These are phyloP conservation scores for Metarhizium rileyi DNA, from an alignment of 2,329 filamentous ascomycete species.

Conservation along the genomic window DNA sequence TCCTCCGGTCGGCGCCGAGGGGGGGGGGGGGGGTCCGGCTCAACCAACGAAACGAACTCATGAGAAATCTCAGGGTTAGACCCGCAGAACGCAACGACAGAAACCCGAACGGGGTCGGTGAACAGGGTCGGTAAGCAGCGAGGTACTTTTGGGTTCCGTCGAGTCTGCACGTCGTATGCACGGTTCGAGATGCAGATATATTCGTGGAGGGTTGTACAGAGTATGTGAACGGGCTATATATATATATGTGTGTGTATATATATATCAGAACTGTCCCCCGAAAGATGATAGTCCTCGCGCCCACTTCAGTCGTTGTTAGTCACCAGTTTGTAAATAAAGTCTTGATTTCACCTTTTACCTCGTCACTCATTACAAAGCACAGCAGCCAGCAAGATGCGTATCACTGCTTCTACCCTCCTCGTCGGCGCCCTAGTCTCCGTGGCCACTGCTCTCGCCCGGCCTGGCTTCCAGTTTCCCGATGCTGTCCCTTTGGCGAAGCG, in stretches of 20 bases:
- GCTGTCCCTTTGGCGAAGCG: constrained; percentile 28
- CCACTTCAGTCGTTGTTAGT: background rate
- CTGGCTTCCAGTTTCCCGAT: constrained; percentile 18
- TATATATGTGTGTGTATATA: no score
- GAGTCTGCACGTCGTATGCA: background rate
- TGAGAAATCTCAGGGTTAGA: no score
- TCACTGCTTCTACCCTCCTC: constrained; percentile 16
- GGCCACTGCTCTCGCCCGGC: constrained; percentile 12
- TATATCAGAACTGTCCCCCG: no score
- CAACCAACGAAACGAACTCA: no score
- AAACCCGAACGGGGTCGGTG: no score
- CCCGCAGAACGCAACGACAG: no score
- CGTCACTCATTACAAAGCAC: constrained; percentile 8
- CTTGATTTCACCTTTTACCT: background rate
- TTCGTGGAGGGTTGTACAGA: background rate
- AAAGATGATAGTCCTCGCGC: no score
- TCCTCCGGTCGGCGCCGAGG: no score
- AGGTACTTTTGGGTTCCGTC: background rate
- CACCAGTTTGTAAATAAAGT: no score
- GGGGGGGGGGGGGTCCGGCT: no score
- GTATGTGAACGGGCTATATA: background rate
- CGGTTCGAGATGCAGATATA: background rate
- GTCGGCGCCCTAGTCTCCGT: constrained; percentile 20
- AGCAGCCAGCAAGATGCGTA: constrained; percentile 17
- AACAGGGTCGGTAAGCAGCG: background rate